Conservation (phyloP, 2,329 filamentous ascomycete genomes). For the Alternaria arbusti region DNA sequence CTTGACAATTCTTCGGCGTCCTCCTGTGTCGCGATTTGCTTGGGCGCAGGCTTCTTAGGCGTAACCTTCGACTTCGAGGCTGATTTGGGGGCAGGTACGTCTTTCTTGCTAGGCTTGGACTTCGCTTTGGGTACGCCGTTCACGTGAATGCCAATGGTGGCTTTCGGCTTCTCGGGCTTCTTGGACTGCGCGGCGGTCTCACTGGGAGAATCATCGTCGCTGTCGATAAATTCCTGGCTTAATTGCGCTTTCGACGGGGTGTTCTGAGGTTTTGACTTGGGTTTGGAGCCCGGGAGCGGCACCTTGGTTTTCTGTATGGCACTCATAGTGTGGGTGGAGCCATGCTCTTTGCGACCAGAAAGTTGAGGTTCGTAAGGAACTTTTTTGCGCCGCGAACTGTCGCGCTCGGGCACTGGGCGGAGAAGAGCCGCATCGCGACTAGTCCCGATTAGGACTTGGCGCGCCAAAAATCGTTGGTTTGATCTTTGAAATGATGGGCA, state of each 20-base stretch:
- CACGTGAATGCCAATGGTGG: slow-evolving; percentile 40
- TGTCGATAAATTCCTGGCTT: slow-evolving; percentile 46
- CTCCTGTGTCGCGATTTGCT: slow-evolving; percentile 27
- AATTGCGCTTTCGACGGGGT: slow-evolving; percentile 31
- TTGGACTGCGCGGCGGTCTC: slow-evolving; percentile 26
- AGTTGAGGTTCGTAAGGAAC: slow-evolving; percentile 27
- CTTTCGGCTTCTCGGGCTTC: slow-evolving; percentile 28
- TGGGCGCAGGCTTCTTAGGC: slow-evolving; percentile 28
- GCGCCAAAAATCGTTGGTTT: slow-evolving; percentile 14
- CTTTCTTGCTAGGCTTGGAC: slow-evolving; percentile 18
- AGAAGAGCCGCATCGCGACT: slow-evolving; percentile 12
- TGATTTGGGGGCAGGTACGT: slow-evolving; percentile 12
- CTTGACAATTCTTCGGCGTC: slow-evolving; percentile 31
- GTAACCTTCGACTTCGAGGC: slow-evolving; percentile 17
- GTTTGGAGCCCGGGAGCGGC: slow-evolving; percentile 39
- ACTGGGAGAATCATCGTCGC: slow-evolving; percentile 40
- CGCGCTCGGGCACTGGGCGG: slow-evolving; percentile 12
- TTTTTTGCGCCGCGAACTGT: slow-evolving; percentile 35
- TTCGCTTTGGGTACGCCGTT: slow-evolving; percentile 33
- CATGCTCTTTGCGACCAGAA: slow-evolving; percentile 19
- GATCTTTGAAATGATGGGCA: background rate
- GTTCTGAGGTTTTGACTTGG: slow-evolving; percentile 30
- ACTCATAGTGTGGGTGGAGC: slow-evolving; percentile 35
- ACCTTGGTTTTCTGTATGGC: slow-evolving; percentile 45
- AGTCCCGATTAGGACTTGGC: background rate